Conservation (phyloP, 225 moss, liverwort and hornwort species). For the Climacium dendroides region DNA sequence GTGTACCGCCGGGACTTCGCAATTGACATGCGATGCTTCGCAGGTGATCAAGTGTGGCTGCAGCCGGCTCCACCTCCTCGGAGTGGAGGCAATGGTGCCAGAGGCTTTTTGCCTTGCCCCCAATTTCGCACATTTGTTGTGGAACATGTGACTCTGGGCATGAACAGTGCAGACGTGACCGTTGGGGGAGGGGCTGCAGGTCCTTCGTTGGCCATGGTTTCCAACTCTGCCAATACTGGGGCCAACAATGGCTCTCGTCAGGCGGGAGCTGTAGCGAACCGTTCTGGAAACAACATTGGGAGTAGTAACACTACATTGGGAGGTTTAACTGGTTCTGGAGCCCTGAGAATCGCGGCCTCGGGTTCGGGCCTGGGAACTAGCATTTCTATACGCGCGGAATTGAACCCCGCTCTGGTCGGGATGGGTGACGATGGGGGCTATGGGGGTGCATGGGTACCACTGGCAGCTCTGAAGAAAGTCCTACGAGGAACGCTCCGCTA, state of each 20-base stretch:
- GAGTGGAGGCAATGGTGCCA: slow-evolving; percentile 28
- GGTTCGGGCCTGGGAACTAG: slow-evolving; percentile 13
- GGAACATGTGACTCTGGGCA: slow-evolving; percentile 68
- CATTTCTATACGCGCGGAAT: slow-evolving; percentile 62
- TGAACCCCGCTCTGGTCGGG: slow-evolving; percentile 64
- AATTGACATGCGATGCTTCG: slow-evolving; percentile 91
- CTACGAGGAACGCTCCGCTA: slow-evolving; percentile 77
- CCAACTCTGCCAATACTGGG: slow-evolving; percentile 7
- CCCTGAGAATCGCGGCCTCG: slow-evolving; percentile 8
- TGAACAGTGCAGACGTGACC: slow-evolving; percentile 45
- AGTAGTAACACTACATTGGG: neutral
- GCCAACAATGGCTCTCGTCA: slow-evolving; percentile 20
- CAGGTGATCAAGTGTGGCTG: slow-evolving; percentile 96
- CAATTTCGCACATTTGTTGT: slow-evolving; percentile 97
- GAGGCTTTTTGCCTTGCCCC: slow-evolving; percentile 84
- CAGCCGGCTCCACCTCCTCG: slow-evolving; percentile 86
- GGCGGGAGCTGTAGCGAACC: neutral
- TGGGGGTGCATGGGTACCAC: slow-evolving; percentile 98
- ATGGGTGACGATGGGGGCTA: slow-evolving; percentile 95
- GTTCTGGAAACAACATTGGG: slow-evolving; percentile 9
- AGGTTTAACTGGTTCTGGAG: slow-evolving; percentile 1
- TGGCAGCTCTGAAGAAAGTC: slow-evolving; percentile 89
- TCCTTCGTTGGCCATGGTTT: neutral
- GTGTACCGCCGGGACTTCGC: slow-evolving; percentile 92
- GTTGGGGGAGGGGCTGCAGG: slow-evolving; percentile 24